These are phyloP conservation scores for Fusarium illudens DNA, from an alignment of 2,329 filamentous ascomycete species.

Conservation along the genomic window DNA sequence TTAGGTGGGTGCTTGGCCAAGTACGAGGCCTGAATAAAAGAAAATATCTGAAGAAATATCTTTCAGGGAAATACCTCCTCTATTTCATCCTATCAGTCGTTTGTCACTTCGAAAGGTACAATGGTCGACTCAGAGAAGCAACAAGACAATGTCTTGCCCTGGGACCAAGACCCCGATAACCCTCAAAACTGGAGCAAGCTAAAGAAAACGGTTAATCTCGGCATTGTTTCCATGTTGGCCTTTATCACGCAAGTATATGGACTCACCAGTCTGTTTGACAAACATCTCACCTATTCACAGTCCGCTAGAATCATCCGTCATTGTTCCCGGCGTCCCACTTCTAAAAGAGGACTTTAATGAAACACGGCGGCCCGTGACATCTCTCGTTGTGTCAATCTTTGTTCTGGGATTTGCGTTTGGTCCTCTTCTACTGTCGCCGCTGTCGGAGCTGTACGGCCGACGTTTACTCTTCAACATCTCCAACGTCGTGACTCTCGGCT, in stretches of 20 bases:
- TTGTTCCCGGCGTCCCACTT: constrained; percentile 12
- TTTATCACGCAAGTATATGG: constrained; percentile 3
- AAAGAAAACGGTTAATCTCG: constrained; percentile 1
- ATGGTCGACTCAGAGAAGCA: constrained; percentile 1
- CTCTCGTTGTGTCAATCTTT: constrained; percentile 11
- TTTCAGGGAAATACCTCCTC: neutral
- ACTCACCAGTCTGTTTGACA: rapidly evolving
- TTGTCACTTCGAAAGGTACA: neutral
- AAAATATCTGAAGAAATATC: neutral
- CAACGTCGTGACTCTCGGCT: neutral
- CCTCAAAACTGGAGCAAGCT: constrained; percentile 10
- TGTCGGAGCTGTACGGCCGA: constrained; percentile 13
- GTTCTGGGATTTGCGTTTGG: constrained; percentile 15
- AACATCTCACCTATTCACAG: neutral
- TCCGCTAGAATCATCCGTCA: constrained; percentile 8
- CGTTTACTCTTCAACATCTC: constrained; percentile 11
- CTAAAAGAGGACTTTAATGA: constrained; percentile 11
- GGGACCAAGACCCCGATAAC: neutral
- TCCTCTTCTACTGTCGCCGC: neutral
- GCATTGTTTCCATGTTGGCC: neutral
- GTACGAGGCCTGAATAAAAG: neutral
- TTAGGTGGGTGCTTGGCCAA: neutral
- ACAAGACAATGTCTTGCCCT: neutral
- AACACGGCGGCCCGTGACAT: constrained; percentile 22
- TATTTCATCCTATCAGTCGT: neutral